These are phyloP conservation scores for Saccharomycopsis lassenensis DNA, from an alignment of 805 yeast genomes.

Conservation along the genomic window DNA sequence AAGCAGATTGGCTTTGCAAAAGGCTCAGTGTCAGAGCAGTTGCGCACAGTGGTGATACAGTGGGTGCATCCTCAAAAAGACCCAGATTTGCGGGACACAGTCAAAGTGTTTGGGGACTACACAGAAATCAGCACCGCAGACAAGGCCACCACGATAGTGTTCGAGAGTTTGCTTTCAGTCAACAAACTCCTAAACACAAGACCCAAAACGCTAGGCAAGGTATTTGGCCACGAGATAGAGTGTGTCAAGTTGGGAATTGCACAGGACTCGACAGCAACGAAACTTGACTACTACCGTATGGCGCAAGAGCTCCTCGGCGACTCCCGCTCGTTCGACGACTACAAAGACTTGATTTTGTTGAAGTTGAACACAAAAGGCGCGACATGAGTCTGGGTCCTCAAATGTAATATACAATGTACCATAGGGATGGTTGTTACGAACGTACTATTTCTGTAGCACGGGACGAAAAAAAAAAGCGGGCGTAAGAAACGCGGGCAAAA, in stretches of 20 bases:
- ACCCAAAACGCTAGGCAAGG: not conserved
- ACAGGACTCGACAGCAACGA: too few species aligned
- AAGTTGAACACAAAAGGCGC: too few species aligned
- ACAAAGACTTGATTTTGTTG: constrained; percentile 10
- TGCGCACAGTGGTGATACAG: constrained; percentile 1
- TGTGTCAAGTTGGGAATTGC: constrained; percentile 1
- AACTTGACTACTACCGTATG: too few species aligned
- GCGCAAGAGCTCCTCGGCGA: too few species aligned
- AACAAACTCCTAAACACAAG: not conserved
- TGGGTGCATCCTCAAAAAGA: constrained; percentile 3
- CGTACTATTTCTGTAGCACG: too few species aligned
- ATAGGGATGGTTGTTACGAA: too few species aligned
- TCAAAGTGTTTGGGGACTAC: not conserved
- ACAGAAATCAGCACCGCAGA: constrained; percentile 1
- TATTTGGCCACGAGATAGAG: not conserved
- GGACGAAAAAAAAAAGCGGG: too few species aligned
- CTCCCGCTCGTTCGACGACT: constrained; percentile 3
- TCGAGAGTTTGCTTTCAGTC: constrained; percentile 1
- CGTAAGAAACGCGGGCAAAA: too few species aligned
- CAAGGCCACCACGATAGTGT: constrained; percentile 3
- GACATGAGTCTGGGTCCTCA: too few species aligned
- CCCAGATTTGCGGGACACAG: not conserved
- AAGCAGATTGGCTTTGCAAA: not conserved
- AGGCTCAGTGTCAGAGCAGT: not conserved
- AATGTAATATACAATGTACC: too few species aligned